Conservation (phyloP, 441 rosid species). For the Bocquillonia castaneifolia region DNA sequence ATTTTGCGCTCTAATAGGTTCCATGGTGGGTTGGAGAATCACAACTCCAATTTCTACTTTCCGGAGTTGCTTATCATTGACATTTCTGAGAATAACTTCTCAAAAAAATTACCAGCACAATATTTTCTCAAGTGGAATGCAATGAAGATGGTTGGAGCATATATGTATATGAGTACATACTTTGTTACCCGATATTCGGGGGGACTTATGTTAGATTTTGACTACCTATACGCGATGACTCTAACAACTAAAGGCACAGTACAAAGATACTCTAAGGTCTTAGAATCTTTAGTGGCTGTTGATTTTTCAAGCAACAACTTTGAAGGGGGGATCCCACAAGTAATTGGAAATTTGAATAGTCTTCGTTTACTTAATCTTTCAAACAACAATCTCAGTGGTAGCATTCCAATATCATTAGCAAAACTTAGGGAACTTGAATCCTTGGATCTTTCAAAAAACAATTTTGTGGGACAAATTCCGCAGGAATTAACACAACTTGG, state of each 20-base stretch:
- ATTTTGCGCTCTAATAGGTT: background rate
- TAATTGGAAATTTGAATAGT: slow-evolving; percentile 22
- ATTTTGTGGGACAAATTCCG: slow-evolving; percentile 5
- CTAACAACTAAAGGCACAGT: background rate
- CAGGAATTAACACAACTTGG: background rate
- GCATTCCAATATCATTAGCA: slow-evolving; percentile 24
- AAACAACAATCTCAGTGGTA: slow-evolving; percentile 23
- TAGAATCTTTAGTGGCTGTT: slow-evolving; percentile 8
- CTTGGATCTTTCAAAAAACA: slow-evolving; percentile 11
- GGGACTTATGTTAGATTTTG: too few relatives aligned
- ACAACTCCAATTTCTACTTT: background rate
- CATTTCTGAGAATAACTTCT: background rate
- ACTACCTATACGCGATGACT: background rate
- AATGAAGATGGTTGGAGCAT: background rate
- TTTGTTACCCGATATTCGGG: too few relatives aligned
- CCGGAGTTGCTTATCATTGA: background rate
- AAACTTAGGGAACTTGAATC: slow-evolving; percentile 7
- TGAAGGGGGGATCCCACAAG: slow-evolving; percentile 27
- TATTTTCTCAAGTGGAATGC: background rate
- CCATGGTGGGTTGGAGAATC: background rate
- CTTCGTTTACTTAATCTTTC: slow-evolving; percentile 33
- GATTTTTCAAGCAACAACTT: slow-evolving; percentile 34
- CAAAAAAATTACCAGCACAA: background rate
- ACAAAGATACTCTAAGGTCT: slow-evolving; percentile 16
- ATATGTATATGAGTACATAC: background rate